Base-by-base conservation (phyloP, 768 basidiomycete genomes). In the Lentinula edodes region DNA sequence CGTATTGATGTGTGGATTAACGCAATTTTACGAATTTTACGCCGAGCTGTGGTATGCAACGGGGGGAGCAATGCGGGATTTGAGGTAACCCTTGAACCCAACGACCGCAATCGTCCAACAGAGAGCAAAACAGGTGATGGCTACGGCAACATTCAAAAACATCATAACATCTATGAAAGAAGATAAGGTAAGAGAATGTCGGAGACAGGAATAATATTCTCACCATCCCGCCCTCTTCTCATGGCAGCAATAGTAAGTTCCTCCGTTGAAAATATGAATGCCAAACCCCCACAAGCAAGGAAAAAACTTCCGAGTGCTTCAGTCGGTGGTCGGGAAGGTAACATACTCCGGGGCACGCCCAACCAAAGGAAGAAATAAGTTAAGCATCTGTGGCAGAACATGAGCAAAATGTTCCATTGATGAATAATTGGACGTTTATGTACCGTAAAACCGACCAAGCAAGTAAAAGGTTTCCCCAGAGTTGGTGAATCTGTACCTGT, bases 311-410 rank as follows among this genome's bases (percentile, higher is more conserved):
- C 91, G 43, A 98, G 74, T 5, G 89, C 89, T 76, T 98, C 96
- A 0, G 95, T 95, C 0, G 95, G 96, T 5, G 96, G 96, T 8
- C 95, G 86, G 13, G 91, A 92, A 1, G 96, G 96, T 13, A 93
- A 82, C n/a, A 88, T 79, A 1, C 92, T 93, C 12, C 81, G 80
- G 6, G 93, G 90, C 12, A 95, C 95, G 34, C 81, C 79, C 50
- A 95, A 79, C 91, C 91, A 98, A 43, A 96, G 80, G 84, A 98
- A 94, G 76, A 95, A 92, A 71, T 98, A 98, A 1, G 95, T 98
- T 42, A 95, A 67, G 69, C 89, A 55, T 9, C 46, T 48, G 46
- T 18, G 46, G 39, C 39, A 48, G 23, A 7, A 48, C 28, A 18
- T 38, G 5, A 23, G n/a, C 10, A 3, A 16, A 6, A 36, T 32